Evolutionary conservation across 2,329 filamentous ascomycete genomes (phyloP).

Genomic region (Verticillium longisporum): DNA sequence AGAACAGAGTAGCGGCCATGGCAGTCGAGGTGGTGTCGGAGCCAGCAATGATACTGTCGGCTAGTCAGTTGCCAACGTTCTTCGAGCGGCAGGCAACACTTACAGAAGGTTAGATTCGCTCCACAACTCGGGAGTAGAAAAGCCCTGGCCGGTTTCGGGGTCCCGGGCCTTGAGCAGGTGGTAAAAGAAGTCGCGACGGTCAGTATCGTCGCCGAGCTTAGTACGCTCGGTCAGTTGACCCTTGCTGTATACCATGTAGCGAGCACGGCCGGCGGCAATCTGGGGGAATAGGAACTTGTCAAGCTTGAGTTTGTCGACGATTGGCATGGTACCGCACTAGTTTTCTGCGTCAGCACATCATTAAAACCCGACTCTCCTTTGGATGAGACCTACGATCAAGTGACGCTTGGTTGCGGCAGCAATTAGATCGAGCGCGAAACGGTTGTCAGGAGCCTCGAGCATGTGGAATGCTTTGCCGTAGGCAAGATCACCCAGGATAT

Average conservation of each 20-base stretch:
- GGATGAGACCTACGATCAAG: slow-evolving; percentile 48
- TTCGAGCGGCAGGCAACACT: slow-evolving; percentile 15
- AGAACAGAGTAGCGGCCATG: slow-evolving; percentile 56
- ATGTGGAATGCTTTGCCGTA: slow-evolving; percentile 58
- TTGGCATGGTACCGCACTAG: slow-evolving; percentile 65
- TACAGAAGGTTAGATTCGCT: slow-evolving; percentile 62
- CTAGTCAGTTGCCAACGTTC: neutral
- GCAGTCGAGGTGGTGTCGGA: slow-evolving; percentile 68
- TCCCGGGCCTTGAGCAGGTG: slow-evolving; percentile 66
- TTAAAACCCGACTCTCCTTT: neutral
- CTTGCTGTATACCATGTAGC: slow-evolving; percentile 67
- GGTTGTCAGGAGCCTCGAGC: slow-evolving; percentile 52
- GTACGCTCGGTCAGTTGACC: slow-evolving; percentile 60
- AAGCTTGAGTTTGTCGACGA: slow-evolving; percentile 58
- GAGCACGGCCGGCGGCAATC: slow-evolving; percentile 58
- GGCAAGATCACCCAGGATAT: slow-evolving; percentile 54
- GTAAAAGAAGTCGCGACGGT: slow-evolving; percentile 70
- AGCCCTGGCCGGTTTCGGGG: slow-evolving; percentile 62
- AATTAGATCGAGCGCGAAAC: slow-evolving; percentile 61
- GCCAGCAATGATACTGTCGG: slow-evolving; percentile 52
- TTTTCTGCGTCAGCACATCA: slow-evolving; percentile 8
- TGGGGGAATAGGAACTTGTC: slow-evolving; percentile 62
- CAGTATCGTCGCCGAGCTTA: slow-evolving; percentile 56
- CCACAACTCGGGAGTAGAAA: slow-evolving; percentile 61
- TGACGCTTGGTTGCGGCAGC: slow-evolving; percentile 62